Evolutionary conservation across 176 grass and related monocot genomes (phyloP).

Genomic region (Zizania latifolia): DNA sequence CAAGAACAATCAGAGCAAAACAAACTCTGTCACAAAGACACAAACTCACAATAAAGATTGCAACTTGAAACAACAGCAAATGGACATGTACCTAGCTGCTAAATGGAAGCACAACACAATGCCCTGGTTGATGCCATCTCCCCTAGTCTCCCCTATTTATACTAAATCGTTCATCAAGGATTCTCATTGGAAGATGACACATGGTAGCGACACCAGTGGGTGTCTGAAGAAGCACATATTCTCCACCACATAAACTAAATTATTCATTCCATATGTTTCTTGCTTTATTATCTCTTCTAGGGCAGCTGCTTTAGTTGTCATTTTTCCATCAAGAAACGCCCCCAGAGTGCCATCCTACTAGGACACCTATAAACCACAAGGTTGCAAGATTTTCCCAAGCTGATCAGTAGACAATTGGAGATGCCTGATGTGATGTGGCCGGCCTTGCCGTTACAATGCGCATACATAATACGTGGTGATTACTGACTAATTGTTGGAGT

Average conservation of each 20-base stretch:
- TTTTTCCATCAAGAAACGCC: conserved; percentile 14
- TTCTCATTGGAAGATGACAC: conserved; percentile 38
- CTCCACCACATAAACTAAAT: conserved; percentile 17
- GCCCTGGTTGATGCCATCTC: conserved; percentile 7
- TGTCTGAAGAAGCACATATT: neutral
- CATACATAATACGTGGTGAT: too few relatives aligned
- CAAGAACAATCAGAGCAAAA: too few relatives aligned
- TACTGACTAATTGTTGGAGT: neutral
- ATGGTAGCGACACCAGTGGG: neutral
- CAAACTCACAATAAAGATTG: too few relatives aligned
- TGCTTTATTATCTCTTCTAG: neutral
- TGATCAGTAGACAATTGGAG: neutral
- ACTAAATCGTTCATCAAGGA: neutral
- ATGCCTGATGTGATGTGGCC: neutral
- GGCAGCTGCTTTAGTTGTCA: conserved; percentile 2
- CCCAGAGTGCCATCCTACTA: conserved; percentile 19
- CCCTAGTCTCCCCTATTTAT: conserved; percentile 46
- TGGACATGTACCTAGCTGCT: conserved; percentile 11
- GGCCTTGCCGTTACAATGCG: neutral
- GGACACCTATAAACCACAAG: neutral
- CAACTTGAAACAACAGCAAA: too few relatives aligned
- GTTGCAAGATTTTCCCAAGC: neutral
- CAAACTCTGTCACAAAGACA: too few relatives aligned
- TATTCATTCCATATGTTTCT: neutral
- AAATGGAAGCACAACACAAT: conserved; percentile 13